A percentile compares a stretch with the other conserved stretches of the same genome.
Conservation (phyloP, 768 basidiomycete species). For the Serendipita vermifera region DNA sequence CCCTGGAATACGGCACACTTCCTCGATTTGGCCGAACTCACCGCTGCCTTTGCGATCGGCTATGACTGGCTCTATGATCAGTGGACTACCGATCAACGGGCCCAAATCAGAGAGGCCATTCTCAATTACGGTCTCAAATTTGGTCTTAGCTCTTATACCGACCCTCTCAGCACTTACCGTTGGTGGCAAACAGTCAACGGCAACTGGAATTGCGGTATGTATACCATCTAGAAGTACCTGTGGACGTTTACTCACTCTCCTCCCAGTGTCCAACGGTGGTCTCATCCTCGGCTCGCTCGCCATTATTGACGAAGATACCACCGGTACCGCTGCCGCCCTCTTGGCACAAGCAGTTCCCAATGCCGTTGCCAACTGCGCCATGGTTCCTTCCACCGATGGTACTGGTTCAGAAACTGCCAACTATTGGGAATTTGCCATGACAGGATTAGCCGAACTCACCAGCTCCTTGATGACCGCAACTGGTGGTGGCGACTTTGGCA, state of each 20-base stretch:
- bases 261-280: conserved; percentile 69
- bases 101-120: conserved; percentile 28
- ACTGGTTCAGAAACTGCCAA: conserved; percentile 90
- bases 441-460: conserved; percentile 79
- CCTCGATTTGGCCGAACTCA: conserved; percentile 29
- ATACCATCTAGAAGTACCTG: conserved; percentile 16
- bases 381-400: conserved; percentile 53
- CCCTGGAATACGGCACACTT: conserved; percentile 29
- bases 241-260: neutral
- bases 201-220: conserved; percentile 80
- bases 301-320: conserved; percentile 71
- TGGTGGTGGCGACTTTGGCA: conserved; percentile 56
- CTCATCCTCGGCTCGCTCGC: conserved; percentile 82
- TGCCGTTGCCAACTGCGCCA: conserved; percentile 64
- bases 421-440: conserved; percentile 93
- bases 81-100: conserved; percentile 28
- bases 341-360: conserved; percentile 58
- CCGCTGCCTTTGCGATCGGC: conserved; percentile 30
- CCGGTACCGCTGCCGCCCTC: conserved; percentile 53
- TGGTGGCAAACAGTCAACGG: conserved; percentile 43
- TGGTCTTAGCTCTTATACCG: conserved; percentile 44
- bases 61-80: conserved; percentile 39
- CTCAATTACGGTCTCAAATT: conserved; percentile 36
- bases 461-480: conserved; percentile 74
- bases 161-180: conserved; percentile 15